Evolutionary conservation across 352 stramenopile genomes (phyloP), one percentile per base, ranked within the genome.

Genomic region (Phytophthora parvispora): DNA sequence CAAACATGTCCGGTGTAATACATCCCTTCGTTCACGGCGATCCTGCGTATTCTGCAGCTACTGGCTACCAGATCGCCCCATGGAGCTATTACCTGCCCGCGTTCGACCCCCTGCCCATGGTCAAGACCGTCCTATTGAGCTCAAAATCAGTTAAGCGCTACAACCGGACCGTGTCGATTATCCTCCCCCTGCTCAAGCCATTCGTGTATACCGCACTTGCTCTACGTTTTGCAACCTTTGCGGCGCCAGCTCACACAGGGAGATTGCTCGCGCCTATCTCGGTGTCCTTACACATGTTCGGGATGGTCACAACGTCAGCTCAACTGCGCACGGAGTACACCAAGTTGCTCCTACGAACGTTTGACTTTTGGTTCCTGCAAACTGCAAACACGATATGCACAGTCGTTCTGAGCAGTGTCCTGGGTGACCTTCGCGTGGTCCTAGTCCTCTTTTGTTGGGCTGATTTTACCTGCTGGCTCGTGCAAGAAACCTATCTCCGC

Each of bases 361-460:
- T 68, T 32, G 60, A 68, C 8, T 61, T 68, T 28, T 60, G 60
- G 29, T 61, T 68, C 29, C n/a, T 61, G 42, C 18, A 50, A 56
- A 22, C 50, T 9, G 27, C 60, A n/a, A 68, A 51, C n/a, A 61
- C 60, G 6, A 16, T 62, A 3, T 68, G 60, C 29, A 34, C 40
- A 10, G 28, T 56, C 22, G 32, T 28, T n/a, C 45, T 68, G 7
- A 51, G 60, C n/a, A 24, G 20, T 8, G 52, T 62, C 2, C 22
- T 68, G 40, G 20, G 40, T 25, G 51, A 68, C 25, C 20, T 47
- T 18, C 60, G 60, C 29, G 28, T 38, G 15, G 4, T 54, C 10
- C 52, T 68, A 0, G 51, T 68, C 6, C 15, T 57, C 12, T 20
- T 61, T 27, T 56, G 38, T 8, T 61, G 60, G 50, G 24, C 32